These are phyloP conservation scores for Amborella trichopoda DNA, from an alignment of 164 flowering plant species.

Conservation along the genomic window DNA sequence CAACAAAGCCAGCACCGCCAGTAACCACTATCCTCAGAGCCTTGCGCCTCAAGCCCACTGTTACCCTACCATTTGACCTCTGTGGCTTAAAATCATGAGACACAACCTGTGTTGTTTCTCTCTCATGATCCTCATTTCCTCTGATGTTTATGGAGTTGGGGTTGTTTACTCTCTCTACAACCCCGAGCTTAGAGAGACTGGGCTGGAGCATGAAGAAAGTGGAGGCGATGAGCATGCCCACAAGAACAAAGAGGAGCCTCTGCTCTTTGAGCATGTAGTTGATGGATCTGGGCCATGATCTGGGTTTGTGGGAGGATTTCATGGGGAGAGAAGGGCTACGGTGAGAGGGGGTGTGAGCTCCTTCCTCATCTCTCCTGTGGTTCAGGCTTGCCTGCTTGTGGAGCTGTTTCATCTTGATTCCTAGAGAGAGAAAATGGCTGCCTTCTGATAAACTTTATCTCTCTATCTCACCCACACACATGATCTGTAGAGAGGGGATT, in stretches of 20 bases:
- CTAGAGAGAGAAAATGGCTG: too few species aligned
- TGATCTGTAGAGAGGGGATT: too few species aligned
- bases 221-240: conserved; percentile 76
- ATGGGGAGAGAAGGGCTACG: conserved; percentile 41
- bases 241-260: conserved; percentile 69
- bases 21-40: conserved; percentile 75
- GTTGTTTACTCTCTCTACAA: conserved; percentile 15
- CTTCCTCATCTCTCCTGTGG: conserved; percentile 43
- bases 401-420: conserved; percentile 83
- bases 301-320: conserved; percentile 33
- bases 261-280: conserved; percentile 70
- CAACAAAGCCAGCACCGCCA: conserved; percentile 95
- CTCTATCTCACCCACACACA: too few species aligned
- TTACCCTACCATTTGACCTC: conserved; percentile 47
- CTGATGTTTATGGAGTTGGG: conserved; percentile 7
- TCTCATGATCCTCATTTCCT: conserved; percentile 2
- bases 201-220: conserved; percentile 83
- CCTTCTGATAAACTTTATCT: too few species aligned
- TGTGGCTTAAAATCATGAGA: conserved; percentile 7
- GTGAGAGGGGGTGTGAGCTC: conserved; percentile 14
- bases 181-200: conserved; percentile 24
- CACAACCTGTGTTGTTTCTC: background rate
- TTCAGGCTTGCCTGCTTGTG: conserved; percentile 51
- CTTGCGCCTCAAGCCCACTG: conserved; percentile 37
- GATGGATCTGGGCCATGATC: conserved; percentile 70